A percentile compares a stretch with the other conserved stretches of the same genome.
These are phyloP conservation scores for Aureobasidium zeae DNA, from an alignment of 2,329 filamentous ascomycete genomes.

Conservation along the genomic window DNA sequence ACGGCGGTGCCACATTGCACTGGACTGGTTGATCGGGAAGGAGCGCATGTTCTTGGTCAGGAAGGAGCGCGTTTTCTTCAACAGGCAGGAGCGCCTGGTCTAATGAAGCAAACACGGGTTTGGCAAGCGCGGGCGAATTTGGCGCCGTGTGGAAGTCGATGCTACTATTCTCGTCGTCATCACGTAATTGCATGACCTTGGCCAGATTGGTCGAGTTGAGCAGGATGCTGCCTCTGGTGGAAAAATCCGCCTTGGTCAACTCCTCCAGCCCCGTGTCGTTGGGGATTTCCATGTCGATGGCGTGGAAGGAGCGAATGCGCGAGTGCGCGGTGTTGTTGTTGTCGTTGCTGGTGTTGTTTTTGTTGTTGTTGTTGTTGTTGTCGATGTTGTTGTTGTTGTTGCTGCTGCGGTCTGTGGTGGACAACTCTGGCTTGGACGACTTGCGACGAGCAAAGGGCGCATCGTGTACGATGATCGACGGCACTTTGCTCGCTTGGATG, in stretches of 20 bases:
- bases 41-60: no score
- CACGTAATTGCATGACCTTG: slow-evolving; percentile 23
- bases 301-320: slow-evolving; percentile 34
- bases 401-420: slow-evolving; percentile 1
- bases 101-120: slow-evolving; percentile 1
- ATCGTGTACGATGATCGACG: slow-evolving; percentile 38
- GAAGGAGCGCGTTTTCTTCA: no score
- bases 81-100: no score
- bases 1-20: no score
- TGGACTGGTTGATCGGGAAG: no score
- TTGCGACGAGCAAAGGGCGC: slow-evolving; percentile 21
- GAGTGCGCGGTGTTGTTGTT: slow-evolving; percentile 16
- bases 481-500: slow-evolving; percentile 29
- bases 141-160: slow-evolving; percentile 10
- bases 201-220: slow-evolving; percentile 41
- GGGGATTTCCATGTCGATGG: slow-evolving; percentile 48
- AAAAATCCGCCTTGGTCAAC: slow-evolving; percentile 44
- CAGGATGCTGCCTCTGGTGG: slow-evolving; percentile 51
- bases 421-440: no score
- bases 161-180: slow-evolving; percentile 15
- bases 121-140: slow-evolving; percentile 2
- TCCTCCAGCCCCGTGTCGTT: slow-evolving; percentile 43
- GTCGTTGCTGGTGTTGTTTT: slow-evolving; percentile 3
- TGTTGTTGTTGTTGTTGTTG: slow-evolving; percentile 7
- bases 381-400: slow-evolving; percentile 15